Conservation (phyloP, 2,329 filamentous ascomycete genomes). For the Pseudopithomyces maydicus region DNA sequence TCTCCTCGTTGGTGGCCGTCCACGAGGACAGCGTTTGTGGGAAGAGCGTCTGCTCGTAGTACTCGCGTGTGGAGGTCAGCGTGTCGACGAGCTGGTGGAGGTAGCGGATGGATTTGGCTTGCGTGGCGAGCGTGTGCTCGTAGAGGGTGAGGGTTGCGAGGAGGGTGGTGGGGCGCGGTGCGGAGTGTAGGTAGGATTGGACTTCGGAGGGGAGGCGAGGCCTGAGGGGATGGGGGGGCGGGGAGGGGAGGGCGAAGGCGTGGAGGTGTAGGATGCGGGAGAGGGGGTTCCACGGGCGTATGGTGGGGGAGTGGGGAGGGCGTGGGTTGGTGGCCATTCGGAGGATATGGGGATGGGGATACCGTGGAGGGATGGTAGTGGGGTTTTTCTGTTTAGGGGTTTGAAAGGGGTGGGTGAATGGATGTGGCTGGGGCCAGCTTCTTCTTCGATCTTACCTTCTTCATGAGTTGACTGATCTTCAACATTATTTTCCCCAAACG, state of each 20-base stretch:
- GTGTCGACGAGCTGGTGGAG: conserved; percentile 14
- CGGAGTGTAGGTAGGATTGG: conserved; percentile 5
- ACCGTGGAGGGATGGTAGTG: neutral
- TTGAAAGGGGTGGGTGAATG: neutral
- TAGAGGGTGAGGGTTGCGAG: neutral
- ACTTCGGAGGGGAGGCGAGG: conserved; percentile 20
- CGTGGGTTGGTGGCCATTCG: neutral
- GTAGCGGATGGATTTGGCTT: conserved; percentile 17
- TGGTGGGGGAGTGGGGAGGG: neutral
- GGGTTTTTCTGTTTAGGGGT: neutral
- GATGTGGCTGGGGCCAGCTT: no score
- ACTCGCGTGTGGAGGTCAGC: conserved; percentile 14
- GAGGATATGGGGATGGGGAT: neutral
- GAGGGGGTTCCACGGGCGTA: neutral
- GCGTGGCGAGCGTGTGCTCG: conserved; percentile 12
- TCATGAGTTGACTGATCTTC: no score
- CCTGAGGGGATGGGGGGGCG: conserved; percentile 1
- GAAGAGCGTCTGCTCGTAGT: conserved; percentile 22
- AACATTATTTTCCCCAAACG: no score
- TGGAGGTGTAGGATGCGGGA: neutral
- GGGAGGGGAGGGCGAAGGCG: neutral
- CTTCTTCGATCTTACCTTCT: no score
- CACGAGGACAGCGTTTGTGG: conserved; percentile 3
- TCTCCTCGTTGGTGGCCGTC: conserved; percentile 6
- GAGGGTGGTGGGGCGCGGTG: neutral